Evolutionary conservation across 1,284 basidiomycete species (phyloP), one percentile per base, ranked within the genome.

Genomic region (Hypsizygus ulmarius): DNA sequence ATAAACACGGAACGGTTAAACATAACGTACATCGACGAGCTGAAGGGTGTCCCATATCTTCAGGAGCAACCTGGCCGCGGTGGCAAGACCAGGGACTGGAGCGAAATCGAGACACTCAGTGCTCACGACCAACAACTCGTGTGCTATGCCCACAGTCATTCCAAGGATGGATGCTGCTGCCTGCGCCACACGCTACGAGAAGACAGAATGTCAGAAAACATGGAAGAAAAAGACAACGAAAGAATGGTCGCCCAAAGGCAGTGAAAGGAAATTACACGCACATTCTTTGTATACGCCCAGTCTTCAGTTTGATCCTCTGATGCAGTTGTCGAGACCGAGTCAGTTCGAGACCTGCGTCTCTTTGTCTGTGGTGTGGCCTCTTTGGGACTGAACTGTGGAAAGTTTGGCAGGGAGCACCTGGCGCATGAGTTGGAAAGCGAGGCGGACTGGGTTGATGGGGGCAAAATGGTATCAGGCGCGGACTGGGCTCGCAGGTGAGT

Each of bases 31-130:
- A 52, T 87, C 82, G 18, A 87, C 80, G 28, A 66, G 53, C 41
- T 81, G 71, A 16, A 82, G 65, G 0, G 79, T 69, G 44, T 82
- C 76, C 84, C 84, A 87, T 16, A 87, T 82, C 11, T 64, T 63
- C 15, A 86, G 53, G 28, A 87, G 59, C 4, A 74, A 72, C 32
- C 64, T 68, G 0, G 80, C 83, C 0, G 76, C 79, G 14, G 71
- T 63, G 4, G 70, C 66, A 1, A 87, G 66, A 0, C 81, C 83
- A 0, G 77, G 74, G 16, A 86, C 58, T 9, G 84, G 83, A 0
- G 68, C 77, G 25, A 82, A 67, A 7, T 74, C 66, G 12, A 84
- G 65, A 8, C 80, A 51, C 9, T 83, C 79, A 3, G 69, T 66
- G 25, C 73, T 68, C 3, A 73, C 43, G 19, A 64, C 57, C 4